phyloP scores from a whole-genome alignment of 768 basidiomycete genomes.

The Phylloporus sp. region DNA sequence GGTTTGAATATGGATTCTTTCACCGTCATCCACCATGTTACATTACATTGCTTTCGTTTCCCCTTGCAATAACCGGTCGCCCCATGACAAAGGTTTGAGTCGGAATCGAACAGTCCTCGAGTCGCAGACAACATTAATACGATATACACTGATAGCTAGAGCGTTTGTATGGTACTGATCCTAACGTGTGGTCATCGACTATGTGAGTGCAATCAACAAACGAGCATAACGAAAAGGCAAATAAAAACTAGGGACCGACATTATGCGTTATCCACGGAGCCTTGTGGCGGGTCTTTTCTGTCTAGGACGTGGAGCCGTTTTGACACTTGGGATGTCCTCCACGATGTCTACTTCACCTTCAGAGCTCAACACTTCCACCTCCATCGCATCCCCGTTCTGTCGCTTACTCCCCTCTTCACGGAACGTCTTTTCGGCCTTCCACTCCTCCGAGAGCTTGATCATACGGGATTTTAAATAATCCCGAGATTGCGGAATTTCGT shows the following conservation, averaged over 20 bases:
- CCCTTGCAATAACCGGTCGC: no score
- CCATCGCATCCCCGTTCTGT: constrained; percentile 17
- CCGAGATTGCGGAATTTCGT: constrained; percentile 44
- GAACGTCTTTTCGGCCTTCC: constrained; percentile 44
- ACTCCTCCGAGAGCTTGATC: constrained; percentile 46
- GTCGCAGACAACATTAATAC: constrained; percentile 5
- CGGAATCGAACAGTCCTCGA: no score
- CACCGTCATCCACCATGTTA: neutral
- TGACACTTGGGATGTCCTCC: constrained; percentile 24
- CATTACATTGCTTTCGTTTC: no score
- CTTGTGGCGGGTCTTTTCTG: constrained; percentile 19
- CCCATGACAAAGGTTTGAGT: no score
- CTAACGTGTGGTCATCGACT: neutral
- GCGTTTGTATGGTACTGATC: constrained; percentile 17
- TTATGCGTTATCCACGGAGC: constrained; percentile 25
- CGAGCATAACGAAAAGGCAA: neutral
- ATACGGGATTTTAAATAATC: constrained; percentile 43
- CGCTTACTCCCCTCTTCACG: constrained; percentile 32
- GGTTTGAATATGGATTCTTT: neutral
- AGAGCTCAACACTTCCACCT: constrained; percentile 25
- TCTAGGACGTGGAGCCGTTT: constrained; percentile 7
- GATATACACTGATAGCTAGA: constrained; percentile 10
- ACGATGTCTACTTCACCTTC: constrained; percentile 41
- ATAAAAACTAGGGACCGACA: neutral
- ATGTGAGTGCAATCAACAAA: constrained; percentile 3